Base-by-base conservation (phyloP, 2,329 filamentous ascomycete genomes). In the Xenosphaeropsis pyriputrescens region DNA sequence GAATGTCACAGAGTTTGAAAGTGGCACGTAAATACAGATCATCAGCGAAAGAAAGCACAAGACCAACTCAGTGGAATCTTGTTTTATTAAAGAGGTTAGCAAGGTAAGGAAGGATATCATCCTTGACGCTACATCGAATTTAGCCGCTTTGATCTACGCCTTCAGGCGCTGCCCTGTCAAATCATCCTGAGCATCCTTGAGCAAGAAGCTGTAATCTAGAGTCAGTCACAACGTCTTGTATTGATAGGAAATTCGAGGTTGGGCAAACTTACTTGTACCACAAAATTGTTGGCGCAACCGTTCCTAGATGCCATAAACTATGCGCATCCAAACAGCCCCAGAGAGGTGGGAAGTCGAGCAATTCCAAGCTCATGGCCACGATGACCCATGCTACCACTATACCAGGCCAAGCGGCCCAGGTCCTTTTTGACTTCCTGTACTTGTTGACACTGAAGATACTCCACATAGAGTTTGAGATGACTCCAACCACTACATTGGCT, bases 261-360 rank as follows among this genome's bases (percentile, higher is more conserved):
- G 4, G 8, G 22, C 22, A 9, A 33, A 77, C 85, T 68, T 64
- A 96, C 88, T 82, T 86, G 59, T 98, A 98, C 84, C 84, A 95
- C 65, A 93, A 71, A 36, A 91, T 65, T 0, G 85, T 85, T 8
- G 91, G 91, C 22, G 72, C 71, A 36, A 98, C 89, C 0, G 91
- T 98, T 40, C 88, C 85, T 43, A 94, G 57, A 68, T 98, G 91
- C 91, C 91, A 98, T 45, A 98, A 59, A 52, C 84, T 88, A 62
- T 98, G 91, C 4, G 91, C 91, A 66, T 98, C 91, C 36, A 98
- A 60, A 57, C 80, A 76, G 6, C 85, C 83, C 57, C 72, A 68
- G 61, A 83, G 70, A 2, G 91, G 91, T 38, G 91, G 75, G 52
- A 98, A 98, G 58, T 98, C 91, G 45, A 96, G 73, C 49, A 98